Base-by-base conservation (phyloP, 1,139 yeast genomes). In the Komagataea norvegica region DNA sequence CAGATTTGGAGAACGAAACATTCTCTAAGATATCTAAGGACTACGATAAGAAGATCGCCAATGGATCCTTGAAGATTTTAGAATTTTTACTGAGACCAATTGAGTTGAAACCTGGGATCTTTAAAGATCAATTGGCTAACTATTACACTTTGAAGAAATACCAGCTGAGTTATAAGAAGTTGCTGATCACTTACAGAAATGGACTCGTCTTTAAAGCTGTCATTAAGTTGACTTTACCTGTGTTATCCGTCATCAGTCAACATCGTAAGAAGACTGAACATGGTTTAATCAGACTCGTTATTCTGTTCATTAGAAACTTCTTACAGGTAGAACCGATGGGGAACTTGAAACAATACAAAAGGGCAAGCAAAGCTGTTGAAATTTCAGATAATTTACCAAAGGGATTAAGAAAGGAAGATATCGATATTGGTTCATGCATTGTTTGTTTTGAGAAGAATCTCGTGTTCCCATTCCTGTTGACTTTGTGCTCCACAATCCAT, bases 71-170 rank as follows among this genome's bases (percentile, higher is more conserved):
- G 41, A 96, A 91, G 58, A 61, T 93, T 10, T 61, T 91, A 42
- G 96, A 87, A 1, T 77, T 86, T 4, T 66, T 93, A 54, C 84
- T 96, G 0, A 85, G 95, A 88, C 97, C 97, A 0, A 60, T 84
- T 6, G 78, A 77, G 25, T 62, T 81, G 36, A 66, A 75, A 17
- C 73, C 71, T 18, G 63, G 65, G 1, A 64, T 77, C 3, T 64
- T 72, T 2, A 48, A 51, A 18, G 72, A 72, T 38, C 88, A 84
- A 52, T 68, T 73, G 34, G 62, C 70, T 22, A 68, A 76, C 34
- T 79, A 71, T 48, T 68, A 79, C n/a, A 74, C 74, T 37, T 61
- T 89, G 36, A 72, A 75, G 47, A 74, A 74, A 47, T 74, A 81
- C 18, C 95, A 88, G 46, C 54, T 82, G 19, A 55, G 62, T 6